A percentile compares a stretch with the other conserved stretches of the same genome.
Conservation (phyloP, 1,284 basidiomycete species). For the Earliella scabrosa region DNA sequence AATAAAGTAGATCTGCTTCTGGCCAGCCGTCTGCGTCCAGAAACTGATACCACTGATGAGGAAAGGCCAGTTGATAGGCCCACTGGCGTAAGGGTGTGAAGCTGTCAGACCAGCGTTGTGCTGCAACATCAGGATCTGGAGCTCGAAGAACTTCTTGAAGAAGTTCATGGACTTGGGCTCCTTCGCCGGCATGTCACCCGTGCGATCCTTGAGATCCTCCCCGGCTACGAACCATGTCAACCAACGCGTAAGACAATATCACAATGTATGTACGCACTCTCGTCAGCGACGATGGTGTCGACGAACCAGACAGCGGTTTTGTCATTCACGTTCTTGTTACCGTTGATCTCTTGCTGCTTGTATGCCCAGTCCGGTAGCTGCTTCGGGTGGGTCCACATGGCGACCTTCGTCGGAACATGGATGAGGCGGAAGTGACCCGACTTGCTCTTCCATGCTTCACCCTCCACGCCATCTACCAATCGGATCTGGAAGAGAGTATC, state of each 20-base stretch:
- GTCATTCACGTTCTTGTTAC: conserved; percentile 92
- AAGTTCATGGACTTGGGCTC: conserved; percentile 86
- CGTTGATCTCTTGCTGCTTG: conserved; percentile 98
- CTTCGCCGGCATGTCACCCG: conserved; percentile 56
- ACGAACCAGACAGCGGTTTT: conserved; percentile 88
- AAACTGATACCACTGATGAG: conserved; percentile 94
- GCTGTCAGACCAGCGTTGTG: conserved; percentile 97
- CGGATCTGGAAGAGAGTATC: conserved; percentile 87
- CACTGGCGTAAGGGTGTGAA: conserved; percentile 94
- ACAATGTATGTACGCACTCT: conserved; percentile 52
- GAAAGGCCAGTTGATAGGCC: conserved; percentile 98
- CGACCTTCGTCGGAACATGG: conserved; percentile 89
- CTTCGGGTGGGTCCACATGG: conserved; percentile 90
- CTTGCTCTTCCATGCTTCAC: conserved; percentile 89
- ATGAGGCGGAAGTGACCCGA: conserved; percentile 89
- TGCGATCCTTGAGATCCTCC: conserved; percentile 60
- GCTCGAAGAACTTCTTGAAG: conserved; percentile 92
- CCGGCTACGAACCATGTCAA: conserved; percentile 45
- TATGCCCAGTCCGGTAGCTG: conserved; percentile 95
- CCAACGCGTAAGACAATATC: background rate
- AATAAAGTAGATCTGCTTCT: conserved; percentile 95
- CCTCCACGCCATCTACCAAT: conserved; percentile 74
- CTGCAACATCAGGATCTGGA: conserved; percentile 95
- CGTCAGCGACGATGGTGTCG: conserved; percentile 79
- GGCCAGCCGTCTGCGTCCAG: conserved; percentile 88